Evolutionary conservation across 75 land plant genomes (phyloP).

Genomic region (Selaginella moellendorffii): DNA sequence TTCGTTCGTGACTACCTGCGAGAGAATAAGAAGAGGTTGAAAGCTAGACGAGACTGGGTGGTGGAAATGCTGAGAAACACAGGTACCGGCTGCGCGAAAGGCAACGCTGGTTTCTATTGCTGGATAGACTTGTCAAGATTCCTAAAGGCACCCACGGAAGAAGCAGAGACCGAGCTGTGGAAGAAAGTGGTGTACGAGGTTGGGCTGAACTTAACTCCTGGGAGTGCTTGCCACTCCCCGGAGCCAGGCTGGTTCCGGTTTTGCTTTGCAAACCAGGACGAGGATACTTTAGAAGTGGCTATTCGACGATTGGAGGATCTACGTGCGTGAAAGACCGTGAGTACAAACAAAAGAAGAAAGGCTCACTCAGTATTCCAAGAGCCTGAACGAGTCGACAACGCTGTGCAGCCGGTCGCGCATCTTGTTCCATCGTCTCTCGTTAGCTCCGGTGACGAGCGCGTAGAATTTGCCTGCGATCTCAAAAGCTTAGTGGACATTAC

Average conservation of each 20-base stretch:
- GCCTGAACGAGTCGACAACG: slow-evolving; percentile 66
- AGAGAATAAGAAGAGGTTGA: slow-evolving; percentile 38
- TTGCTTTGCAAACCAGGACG: slow-evolving; percentile 60
- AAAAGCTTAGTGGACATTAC: too few species aligned
- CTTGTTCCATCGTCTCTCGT: slow-evolving; percentile 93
- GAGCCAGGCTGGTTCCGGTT: slow-evolving; percentile 92
- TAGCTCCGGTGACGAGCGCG: slow-evolving; percentile 88
- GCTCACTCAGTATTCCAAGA: slow-evolving; percentile 13
- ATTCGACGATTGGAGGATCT: slow-evolving; percentile 36
- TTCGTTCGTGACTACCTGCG: slow-evolving; percentile 34
- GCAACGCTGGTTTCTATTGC: slow-evolving; percentile 63
- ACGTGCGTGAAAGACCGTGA: background rate
- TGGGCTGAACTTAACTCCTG: slow-evolving; percentile 70
- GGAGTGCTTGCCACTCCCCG: slow-evolving; percentile 64
- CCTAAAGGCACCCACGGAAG: slow-evolving; percentile 37
- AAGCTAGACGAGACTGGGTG: slow-evolving; percentile 22
- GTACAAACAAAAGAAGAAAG: background rate
- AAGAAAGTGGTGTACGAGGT: slow-evolving; percentile 49
- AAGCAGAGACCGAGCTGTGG: slow-evolving; percentile 77
- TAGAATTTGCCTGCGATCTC: slow-evolving; percentile 70
- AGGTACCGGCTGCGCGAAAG: slow-evolving; percentile 38
- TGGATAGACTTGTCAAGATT: slow-evolving; percentile 65
- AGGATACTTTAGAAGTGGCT: slow-evolving; percentile 42
- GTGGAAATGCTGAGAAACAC: slow-evolving; percentile 30
- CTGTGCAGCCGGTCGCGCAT: slow-evolving; percentile 69